Base-by-base conservation (phyloP, 805 yeast genomes). In the Ogataea pignaliae region DNA sequence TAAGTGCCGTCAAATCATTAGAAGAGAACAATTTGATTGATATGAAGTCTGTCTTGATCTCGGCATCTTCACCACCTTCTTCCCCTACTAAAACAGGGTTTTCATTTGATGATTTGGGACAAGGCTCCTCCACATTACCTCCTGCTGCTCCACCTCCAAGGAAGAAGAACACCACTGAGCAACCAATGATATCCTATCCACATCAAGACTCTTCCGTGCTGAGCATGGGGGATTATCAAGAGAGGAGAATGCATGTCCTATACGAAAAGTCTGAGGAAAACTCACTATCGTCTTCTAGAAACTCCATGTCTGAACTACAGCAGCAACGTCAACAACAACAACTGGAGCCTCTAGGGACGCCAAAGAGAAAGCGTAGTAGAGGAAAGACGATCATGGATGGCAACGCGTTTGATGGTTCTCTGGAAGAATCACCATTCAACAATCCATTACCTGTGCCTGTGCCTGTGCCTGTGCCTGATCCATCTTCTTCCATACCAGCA, bases 251-350 rank as follows among this genome's bases (percentile, higher is more conserved):
- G 60, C 57, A 60, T 32, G 56, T 61, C 11, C 45, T 63, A 10
- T 61, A 57, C 46, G 67, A 61, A 39, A 51, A 54, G 10, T 52
- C 57, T 1, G 59, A 55, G 35, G 64, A 61, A 34, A 49, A 45
- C 29, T 46, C 40, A 17, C 32, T 29, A 10, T 14, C 18, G 3
- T 31, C 52, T 43, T 29, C 45, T 42, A 26, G 30, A 14, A 17
- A 44, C 45, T 21, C 26, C 26, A 21, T 21, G 26, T 21, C 26
- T 7, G 26, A 21, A 7, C 26, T 5, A 15, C 34, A 10, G 5
- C 21, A 17, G 4, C 37, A 34, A 34, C 37, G 28, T 3, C 21
- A 21, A 12, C 37, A 34, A 17, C 36, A 11, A 34, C 36, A 12
- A 18, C 14, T 11, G 17, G n/a, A 11, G 12, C 21, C 1, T 14